These are phyloP conservation scores for Diaporthe sp. DNA, from an alignment of 2,329 filamentous ascomycete genomes.

Conservation along the genomic window DNA sequence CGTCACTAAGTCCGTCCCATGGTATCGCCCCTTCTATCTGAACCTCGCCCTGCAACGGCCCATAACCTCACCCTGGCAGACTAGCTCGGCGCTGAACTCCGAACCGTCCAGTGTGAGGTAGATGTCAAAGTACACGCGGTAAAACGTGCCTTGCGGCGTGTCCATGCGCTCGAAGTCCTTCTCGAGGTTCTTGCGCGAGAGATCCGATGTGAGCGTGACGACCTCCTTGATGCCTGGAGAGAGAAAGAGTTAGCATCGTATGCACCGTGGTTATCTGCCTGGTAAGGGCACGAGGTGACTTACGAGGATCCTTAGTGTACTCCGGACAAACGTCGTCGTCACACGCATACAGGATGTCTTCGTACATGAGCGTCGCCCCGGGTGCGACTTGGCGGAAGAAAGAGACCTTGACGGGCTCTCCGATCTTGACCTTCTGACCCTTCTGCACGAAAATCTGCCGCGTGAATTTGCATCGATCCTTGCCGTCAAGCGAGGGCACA, in stretches of 20 bases:
- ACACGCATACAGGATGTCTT: constrained; percentile 97
- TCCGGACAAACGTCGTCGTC: constrained; percentile 98
- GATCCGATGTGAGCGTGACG: constrained; percentile 95
- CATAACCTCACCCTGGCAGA: constrained; percentile 99
- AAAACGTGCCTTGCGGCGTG: constrained; percentile 96
- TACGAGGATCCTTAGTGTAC: constrained; percentile 99
- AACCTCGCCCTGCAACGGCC: constrained; percentile 95
- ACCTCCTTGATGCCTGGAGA: constrained; percentile 95
- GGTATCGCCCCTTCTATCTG: constrained; percentile 59
- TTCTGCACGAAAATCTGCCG: constrained; percentile 99
- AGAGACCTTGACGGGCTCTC: constrained; percentile 97
- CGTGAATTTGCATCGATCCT: constrained; percentile 98
- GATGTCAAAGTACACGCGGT: constrained; percentile 84
- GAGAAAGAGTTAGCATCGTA: constrained; percentile 19
- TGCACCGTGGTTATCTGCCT: constrained; percentile 30
- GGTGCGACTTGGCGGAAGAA: constrained; percentile 99
- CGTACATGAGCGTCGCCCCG: constrained; percentile 98
- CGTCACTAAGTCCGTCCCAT: not conserved
- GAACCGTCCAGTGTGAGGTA: constrained; percentile 97
- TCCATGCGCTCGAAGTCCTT: constrained; percentile 99
- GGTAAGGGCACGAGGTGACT: constrained; percentile 59
- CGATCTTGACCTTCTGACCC: constrained; percentile 98
- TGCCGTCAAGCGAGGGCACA: constrained; percentile 95
- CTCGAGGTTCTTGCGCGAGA: constrained; percentile 97
- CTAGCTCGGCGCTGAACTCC: constrained; percentile 97